These are phyloP conservation scores for Fusarium agapanthi DNA, from an alignment of 2,329 filamentous ascomycete species.

Conservation along the genomic window DNA sequence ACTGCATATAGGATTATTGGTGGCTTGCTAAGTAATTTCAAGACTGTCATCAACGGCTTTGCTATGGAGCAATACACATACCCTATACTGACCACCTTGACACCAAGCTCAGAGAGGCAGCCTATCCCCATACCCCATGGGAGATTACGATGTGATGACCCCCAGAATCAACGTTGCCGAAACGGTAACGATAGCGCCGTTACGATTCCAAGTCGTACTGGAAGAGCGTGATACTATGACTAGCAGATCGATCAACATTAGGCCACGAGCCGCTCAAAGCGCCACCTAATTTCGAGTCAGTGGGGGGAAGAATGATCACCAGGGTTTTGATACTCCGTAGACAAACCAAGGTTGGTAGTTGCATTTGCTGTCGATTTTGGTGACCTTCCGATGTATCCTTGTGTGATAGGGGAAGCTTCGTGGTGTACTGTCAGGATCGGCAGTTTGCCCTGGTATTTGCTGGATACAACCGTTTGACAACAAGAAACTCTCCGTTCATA, in stretches of 20 bases:
- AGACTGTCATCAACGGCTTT: neutral
- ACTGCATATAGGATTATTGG: neutral
- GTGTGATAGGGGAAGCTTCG: constrained; percentile 1
- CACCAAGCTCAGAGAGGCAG: constrained; percentile 3
- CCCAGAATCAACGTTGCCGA: neutral
- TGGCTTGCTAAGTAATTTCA: neutral
- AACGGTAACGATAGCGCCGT: neutral
- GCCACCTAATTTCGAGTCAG: constrained; percentile 35
- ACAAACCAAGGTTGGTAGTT: neutral
- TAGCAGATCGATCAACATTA: constrained; percentile 20
- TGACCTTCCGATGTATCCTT: neutral
- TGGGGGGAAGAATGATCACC: constrained; percentile 4
- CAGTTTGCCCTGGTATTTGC: neutral
- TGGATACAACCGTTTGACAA: neutral
- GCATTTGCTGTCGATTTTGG: neutral
- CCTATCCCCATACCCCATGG: neutral
- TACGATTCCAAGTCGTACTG: neutral
- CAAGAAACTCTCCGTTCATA: neutral
- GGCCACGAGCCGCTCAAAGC: constrained; percentile 8
- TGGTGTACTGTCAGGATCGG: constrained; percentile 11
- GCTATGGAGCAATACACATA: neutral
- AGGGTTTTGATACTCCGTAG: constrained; percentile 1
- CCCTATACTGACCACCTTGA: neutral
- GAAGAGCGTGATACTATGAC: neutral
- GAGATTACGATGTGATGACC: constrained; percentile 23